These are phyloP conservation scores for Apiotrichum gamsii DNA, from an alignment of 1,284 basidiomycete species.

Conservation along the genomic window DNA sequence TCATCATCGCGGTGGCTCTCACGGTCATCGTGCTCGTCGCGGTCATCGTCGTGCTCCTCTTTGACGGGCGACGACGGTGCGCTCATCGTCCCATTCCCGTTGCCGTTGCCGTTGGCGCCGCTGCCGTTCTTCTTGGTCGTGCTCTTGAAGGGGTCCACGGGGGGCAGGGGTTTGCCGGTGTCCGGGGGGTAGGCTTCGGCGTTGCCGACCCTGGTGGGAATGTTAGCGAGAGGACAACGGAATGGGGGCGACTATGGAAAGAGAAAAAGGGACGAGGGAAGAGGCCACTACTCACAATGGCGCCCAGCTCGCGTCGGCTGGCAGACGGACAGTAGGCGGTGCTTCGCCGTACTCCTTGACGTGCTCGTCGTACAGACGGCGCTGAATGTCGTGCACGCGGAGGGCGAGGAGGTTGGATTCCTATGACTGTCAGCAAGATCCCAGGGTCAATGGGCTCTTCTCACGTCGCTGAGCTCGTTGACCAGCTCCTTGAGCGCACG, in stretches of 20 bases:
- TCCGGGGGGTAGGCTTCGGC: constrained; percentile 6
- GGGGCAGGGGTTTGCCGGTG: neutral
- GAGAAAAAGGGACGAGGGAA: no score
- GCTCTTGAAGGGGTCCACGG: no score
- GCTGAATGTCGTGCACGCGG: constrained; percentile 18
- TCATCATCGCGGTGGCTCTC: neutral
- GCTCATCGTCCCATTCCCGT: no score
- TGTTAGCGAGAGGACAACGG: no score
- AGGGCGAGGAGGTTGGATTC: constrained; percentile 23
- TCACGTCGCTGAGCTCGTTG: constrained; percentile 23
- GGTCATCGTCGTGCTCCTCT: neutral
- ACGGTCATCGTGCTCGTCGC: neutral
- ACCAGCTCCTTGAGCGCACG: constrained; percentile 23
- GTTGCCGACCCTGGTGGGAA: constrained; percentile 4
- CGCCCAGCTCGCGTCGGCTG: constrained; percentile 13
- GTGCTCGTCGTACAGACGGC: constrained; percentile 17
- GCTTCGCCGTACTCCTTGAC: constrained; percentile 6
- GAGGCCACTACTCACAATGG: constrained; percentile 10
- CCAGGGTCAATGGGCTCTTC: no score
- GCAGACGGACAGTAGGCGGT: constrained; percentile 11
- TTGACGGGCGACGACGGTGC: neutral
- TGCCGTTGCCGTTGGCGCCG: no score
- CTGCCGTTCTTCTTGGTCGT: no score
- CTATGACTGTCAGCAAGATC: no score
- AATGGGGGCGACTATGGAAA: no score